A percentile compares a stretch with the other conserved stretches of the same genome.
Evolutionary conservation across 2,329 filamentous ascomycete genomes (phyloP).

Genomic region (Monosporascus sp.): DNA sequence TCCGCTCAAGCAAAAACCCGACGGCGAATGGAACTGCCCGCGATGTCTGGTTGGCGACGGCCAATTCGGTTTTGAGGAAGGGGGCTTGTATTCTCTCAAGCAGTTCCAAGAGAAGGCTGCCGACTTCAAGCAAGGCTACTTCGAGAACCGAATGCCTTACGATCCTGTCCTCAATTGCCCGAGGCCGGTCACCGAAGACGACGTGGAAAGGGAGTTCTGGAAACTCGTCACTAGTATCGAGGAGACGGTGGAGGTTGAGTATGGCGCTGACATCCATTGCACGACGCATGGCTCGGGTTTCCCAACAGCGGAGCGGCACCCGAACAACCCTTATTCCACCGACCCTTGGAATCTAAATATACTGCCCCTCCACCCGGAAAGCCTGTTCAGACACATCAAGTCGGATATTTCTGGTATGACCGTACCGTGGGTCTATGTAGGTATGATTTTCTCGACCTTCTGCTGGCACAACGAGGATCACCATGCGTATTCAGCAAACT

Average conservation of each 20-base stretch:
- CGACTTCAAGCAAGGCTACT: constrained; percentile 92
- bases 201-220: constrained; percentile 97
- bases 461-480: constrained; percentile 99
- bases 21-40: constrained; percentile 92
- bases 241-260: constrained; percentile 95
- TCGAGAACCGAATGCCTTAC: constrained; percentile 82
- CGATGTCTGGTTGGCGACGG: constrained; percentile 93
- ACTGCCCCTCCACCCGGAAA: constrained; percentile 83
- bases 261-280: constrained; percentile 95
- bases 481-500: constrained; percentile 95
- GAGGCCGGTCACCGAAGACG: constrained; percentile 82
- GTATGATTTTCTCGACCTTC: constrained; percentile 99
- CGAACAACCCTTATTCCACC: constrained; percentile 76
- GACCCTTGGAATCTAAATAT: constrained; percentile 97
- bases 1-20: constrained; percentile 68
- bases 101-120: constrained; percentile 96
- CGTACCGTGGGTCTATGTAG: constrained; percentile 97
- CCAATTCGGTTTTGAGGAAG: constrained; percentile 96
- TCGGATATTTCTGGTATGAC: constrained; percentile 99
- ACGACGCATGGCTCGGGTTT: constrained; percentile 97
- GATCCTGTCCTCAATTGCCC: constrained; percentile 79
- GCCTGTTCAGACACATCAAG: constrained; percentile 94
- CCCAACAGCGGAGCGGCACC: constrained; percentile 87
- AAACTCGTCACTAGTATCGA: constrained; percentile 87
- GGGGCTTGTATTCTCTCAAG: constrained; percentile 87